A percentile compares a stretch with the other conserved stretches of the same genome.
phyloP scores from a whole-genome alignment of 1,284 basidiomycete genomes.

The Inonotus hispidus region DNA sequence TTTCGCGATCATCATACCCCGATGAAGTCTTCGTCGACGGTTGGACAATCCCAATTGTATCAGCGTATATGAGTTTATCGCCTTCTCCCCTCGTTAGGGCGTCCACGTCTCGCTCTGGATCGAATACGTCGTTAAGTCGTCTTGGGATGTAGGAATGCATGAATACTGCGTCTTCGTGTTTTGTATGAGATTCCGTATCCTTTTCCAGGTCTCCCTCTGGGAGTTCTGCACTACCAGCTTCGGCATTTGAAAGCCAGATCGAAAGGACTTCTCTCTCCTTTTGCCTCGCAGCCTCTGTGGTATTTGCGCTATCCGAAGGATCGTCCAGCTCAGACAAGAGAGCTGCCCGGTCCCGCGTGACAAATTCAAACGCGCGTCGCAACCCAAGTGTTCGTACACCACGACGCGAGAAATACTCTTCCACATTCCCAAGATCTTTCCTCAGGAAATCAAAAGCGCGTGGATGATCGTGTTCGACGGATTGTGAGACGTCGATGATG shows the following conservation, averaged over 20 bases:
- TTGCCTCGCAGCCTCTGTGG: constrained; percentile 27
- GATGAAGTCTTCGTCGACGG: constrained; percentile 21
- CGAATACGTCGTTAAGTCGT: constrained; percentile 84
- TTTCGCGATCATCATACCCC: constrained; percentile 9
- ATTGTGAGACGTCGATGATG: constrained; percentile 98
- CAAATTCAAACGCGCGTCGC: constrained; percentile 82
- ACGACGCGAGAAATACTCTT: constrained; percentile 83
- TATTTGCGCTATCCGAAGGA: constrained; percentile 20
- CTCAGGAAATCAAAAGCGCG: constrained; percentile 94
- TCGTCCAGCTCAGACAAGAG: constrained; percentile 5
- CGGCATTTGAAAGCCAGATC: constrained; percentile 45
- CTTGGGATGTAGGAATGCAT: constrained; percentile 89
- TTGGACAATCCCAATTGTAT: constrained; percentile 74
- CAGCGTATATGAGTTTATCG: constrained; percentile 75
- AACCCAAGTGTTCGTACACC: constrained; percentile 80
- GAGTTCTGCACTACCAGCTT: constrained; percentile 26
- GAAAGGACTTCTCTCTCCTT: constrained; percentile 39
- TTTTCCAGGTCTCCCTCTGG: constrained; percentile 12
- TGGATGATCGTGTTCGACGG: constrained; percentile 98
- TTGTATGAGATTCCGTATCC: constrained; percentile 19
- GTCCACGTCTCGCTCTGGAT: constrained; percentile 87
- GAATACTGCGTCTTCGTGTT: constrained; percentile 86
- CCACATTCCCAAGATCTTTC: constrained; percentile 87
- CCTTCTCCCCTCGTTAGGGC: constrained; percentile 66
- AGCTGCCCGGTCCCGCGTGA: constrained; percentile 45